Evolutionary conservation across 2,329 filamentous ascomycete genomes (phyloP), one percentile per base, ranked within the genome.

Genomic region (Epichloe sylvatica): DNA sequence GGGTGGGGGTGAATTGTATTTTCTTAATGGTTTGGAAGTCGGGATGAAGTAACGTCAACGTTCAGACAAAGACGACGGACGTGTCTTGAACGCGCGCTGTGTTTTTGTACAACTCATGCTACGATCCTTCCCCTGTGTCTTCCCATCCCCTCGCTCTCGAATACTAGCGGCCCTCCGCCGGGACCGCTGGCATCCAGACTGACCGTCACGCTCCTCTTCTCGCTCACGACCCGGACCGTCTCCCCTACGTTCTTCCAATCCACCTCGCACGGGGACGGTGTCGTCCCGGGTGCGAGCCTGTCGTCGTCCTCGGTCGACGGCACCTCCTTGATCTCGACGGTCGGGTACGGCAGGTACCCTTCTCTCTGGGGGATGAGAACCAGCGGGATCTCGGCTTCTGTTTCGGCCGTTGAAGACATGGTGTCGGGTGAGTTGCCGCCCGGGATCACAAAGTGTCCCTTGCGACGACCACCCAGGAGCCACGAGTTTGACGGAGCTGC

Each of bases 381-480:
- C 7, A 97, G 67, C 0, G 81, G 77, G 54, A 94, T 76, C 49
- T 75, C 67, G 1, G 74, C 72, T 56, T 78, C 74, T 0, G 70
- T 74, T 53, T 77, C 73, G 15, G 71, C 66, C 2, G 70, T 64
- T 6, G 70, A 71, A 7, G 70, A 71, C 30, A 64, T 62, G 19
- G 65, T 53, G 51, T 75, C 70, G 25, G 69, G 66, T 1, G 68
- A 58, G 9, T 58, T 57, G 12, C 61, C 52, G 3, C 59, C 56
- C 0, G 77, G 73, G 33, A 83, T 79, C 6, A 75, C 75, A 59
- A 95, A 94, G 60, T 87, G 85, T 0, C 84, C 86, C 55, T 86
- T 84, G 45, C 86, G 77, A 41, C 84, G 80, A 0, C 90, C 91
- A 21, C 88, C 90, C 3, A 97, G 70, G 1, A 96, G 77, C 91